A percentile compares a stretch with the other conserved stretches of the same genome.
Evolutionary conservation across 768 basidiomycete genomes (phyloP).

Genomic region (Suillus occidentalis): DNA sequence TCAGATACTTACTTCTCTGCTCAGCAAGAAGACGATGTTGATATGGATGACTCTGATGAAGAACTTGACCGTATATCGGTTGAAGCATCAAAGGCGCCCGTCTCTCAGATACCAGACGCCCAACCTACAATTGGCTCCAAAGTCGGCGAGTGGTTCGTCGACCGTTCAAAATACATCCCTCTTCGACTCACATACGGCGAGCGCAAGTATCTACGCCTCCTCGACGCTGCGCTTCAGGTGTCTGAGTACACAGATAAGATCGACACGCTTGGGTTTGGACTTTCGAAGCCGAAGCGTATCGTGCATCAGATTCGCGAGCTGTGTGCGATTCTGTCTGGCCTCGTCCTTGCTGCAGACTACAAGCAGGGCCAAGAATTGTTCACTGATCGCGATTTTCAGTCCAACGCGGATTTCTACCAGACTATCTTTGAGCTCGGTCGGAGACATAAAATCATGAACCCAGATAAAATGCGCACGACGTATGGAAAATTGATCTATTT

Average conservation of each 20-base stretch:
- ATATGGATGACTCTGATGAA: constrained; percentile 37
- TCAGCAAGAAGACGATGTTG: constrained; percentile 35
- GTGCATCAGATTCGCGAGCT: constrained; percentile 85
- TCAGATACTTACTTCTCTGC: constrained; percentile 10
- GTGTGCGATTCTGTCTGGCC: constrained; percentile 84
- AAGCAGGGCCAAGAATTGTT: constrained; percentile 88
- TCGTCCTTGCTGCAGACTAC: constrained; percentile 82
- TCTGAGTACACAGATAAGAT: constrained; percentile 92
- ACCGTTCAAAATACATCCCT: constrained; percentile 79
- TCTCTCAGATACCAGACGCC: constrained; percentile 42
- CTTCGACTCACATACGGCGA: constrained; percentile 72
- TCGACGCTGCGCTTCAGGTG: constrained; percentile 82
- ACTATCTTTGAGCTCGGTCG: constrained; percentile 79
- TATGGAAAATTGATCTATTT: constrained; percentile 87
- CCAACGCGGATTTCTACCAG: constrained; percentile 80
- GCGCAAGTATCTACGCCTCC: constrained; percentile 80
- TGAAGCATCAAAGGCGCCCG: constrained; percentile 19
- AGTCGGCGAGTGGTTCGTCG: constrained; percentile 85
- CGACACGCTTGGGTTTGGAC: constrained; percentile 74
- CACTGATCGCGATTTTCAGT: constrained; percentile 75
- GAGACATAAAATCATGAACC: constrained; percentile 90
- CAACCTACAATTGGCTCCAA: constrained; percentile 60
- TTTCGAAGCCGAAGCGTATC: constrained; percentile 84
- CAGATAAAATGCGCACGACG: constrained; percentile 87
- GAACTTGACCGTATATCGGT: constrained; percentile 39